phyloP scores from a whole-genome alignment of 75 land plant genomes.

The Pinus taeda region DNA sequence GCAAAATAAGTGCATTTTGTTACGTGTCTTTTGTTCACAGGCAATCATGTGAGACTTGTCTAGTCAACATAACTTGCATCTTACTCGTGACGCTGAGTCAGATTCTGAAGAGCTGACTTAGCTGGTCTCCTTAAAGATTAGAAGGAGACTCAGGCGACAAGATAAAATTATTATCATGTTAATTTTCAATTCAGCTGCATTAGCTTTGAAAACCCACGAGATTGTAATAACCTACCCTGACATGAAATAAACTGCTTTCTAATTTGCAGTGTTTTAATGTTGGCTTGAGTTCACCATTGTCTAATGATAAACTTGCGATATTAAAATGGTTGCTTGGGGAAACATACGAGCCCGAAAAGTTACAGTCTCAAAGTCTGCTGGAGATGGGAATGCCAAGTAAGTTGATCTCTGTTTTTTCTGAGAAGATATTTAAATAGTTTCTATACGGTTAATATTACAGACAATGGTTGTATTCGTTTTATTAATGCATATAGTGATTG shows the following conservation, averaged over 20 bases:
- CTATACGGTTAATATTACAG: background rate
- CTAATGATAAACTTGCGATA: slow-evolving; percentile 54
- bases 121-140: too few relatives aligned
- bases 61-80: too few relatives aligned
- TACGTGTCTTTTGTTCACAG: too few relatives aligned
- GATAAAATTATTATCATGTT: background rate
- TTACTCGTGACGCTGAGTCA: too few relatives aligned
- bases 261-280: slow-evolving; percentile 82
- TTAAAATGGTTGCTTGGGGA: slow-evolving; percentile 79
- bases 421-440: background rate
- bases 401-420: background rate
- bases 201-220: background rate
- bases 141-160: background rate
- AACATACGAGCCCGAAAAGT: slow-evolving; percentile 81
- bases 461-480: background rate
- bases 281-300: slow-evolving; percentile 42
- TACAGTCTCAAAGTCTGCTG: slow-evolving; percentile 58
- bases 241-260: background rate
- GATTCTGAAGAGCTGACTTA: too few relatives aligned
- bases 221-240: background rate
- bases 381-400: slow-evolving; percentile 25
- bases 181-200: background rate
- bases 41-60: too few relatives aligned
- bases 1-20: too few relatives aligned
- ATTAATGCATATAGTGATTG: background rate